These are phyloP conservation scores for Flaveria floridana DNA, from an alignment of 140 eudicot genomes.

Conservation along the genomic window DNA sequence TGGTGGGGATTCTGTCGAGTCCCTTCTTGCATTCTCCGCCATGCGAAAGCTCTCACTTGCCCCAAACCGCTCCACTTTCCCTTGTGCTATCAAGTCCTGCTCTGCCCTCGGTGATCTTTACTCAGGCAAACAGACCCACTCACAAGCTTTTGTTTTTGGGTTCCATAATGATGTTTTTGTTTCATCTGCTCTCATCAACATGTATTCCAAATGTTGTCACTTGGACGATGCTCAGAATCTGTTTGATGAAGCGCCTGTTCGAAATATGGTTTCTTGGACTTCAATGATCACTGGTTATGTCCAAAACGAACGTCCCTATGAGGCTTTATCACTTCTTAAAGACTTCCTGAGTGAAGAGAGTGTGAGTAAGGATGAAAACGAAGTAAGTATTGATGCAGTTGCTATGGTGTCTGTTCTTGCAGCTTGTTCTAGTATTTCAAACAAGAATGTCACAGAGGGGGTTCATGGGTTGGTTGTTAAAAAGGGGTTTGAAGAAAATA, in stretches of 20 bases:
- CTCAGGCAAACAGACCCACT: slow-evolving; percentile 73
- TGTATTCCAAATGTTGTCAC: slow-evolving; percentile 76
- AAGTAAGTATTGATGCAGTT: slow-evolving; percentile 54
- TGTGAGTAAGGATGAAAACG: slow-evolving; percentile 26
- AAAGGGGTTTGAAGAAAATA: slow-evolving; percentile 55
- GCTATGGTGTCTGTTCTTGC: slow-evolving; percentile 64
- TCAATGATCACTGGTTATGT: slow-evolving; percentile 85
- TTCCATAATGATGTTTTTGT: slow-evolving; percentile 60
- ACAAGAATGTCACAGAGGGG: slow-evolving; percentile 50
- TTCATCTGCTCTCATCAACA: slow-evolving; percentile 75
- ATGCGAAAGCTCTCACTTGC: slow-evolving; percentile 70
- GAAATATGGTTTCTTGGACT: slow-evolving; percentile 93
- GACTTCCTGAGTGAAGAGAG: slow-evolving; percentile 52
- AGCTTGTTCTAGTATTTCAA: slow-evolving; percentile 75
- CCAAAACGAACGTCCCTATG: slow-evolving; percentile 48
- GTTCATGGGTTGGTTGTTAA: slow-evolving; percentile 70
- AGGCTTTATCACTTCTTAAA: slow-evolving; percentile 62
- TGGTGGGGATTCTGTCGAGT: slow-evolving; percentile 66
- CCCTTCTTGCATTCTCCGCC: slow-evolving; percentile 79
- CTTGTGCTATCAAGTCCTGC: slow-evolving; percentile 83
- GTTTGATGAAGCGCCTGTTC: slow-evolving; percentile 71
- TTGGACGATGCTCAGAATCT: slow-evolving; percentile 60
- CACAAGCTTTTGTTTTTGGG: slow-evolving; percentile 71
- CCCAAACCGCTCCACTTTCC: slow-evolving; percentile 79
- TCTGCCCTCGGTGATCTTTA: slow-evolving; percentile 59